Evolutionary conservation across 1,284 basidiomycete genomes (phyloP).

Genomic region (Cutaneotrichosporon cavernicola): DNA sequence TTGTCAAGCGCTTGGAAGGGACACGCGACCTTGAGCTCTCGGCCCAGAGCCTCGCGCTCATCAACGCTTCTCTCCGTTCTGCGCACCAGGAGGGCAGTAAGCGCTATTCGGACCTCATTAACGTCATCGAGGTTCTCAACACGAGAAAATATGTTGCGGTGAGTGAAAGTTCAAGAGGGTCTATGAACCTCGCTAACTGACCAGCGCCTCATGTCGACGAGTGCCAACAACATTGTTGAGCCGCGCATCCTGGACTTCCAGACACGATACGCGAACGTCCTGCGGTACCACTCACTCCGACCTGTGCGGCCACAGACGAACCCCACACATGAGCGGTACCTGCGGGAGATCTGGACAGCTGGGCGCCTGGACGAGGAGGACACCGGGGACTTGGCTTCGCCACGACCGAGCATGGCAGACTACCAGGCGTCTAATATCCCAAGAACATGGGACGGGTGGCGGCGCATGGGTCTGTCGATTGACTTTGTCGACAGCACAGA

Average conservation of each 20-base stretch:
- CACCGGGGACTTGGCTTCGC: conserved; percentile 12
- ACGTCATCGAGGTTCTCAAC: conserved; percentile 67
- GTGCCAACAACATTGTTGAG: conserved; percentile 76
- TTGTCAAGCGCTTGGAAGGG: conserved; percentile 73
- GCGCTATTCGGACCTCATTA: conserved; percentile 40
- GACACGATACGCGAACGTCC: conserved; percentile 77
- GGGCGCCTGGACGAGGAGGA: conserved; percentile 44
- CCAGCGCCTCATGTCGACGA: conserved; percentile 74
- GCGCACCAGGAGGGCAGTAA: conserved; percentile 41
- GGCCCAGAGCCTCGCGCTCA: conserved; percentile 80
- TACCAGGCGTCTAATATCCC: conserved; percentile 17
- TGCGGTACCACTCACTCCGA: conserved; percentile 74
- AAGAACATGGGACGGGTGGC: conserved; percentile 54
- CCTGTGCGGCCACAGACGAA: conserved; percentile 69
- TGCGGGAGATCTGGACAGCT: conserved; percentile 70
- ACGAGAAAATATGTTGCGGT: conserved; percentile 82
- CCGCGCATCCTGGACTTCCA: conserved; percentile 84
- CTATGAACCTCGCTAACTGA: conserved; percentile 18
- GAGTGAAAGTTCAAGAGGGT: conserved; percentile 41
- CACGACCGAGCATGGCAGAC: conserved; percentile 43
- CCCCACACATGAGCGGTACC: conserved; percentile 62
- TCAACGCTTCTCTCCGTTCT: conserved; percentile 64
- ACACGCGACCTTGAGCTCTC: conserved; percentile 76
- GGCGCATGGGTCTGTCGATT: conserved; percentile 50
- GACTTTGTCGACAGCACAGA: conserved; percentile 63